Percentiles rank a stretch among this genome's conserved stretches.
These are phyloP conservation scores for Lactarius akahatsu DNA, from an alignment of 768 basidiomycete species.

Conservation along the genomic window DNA sequence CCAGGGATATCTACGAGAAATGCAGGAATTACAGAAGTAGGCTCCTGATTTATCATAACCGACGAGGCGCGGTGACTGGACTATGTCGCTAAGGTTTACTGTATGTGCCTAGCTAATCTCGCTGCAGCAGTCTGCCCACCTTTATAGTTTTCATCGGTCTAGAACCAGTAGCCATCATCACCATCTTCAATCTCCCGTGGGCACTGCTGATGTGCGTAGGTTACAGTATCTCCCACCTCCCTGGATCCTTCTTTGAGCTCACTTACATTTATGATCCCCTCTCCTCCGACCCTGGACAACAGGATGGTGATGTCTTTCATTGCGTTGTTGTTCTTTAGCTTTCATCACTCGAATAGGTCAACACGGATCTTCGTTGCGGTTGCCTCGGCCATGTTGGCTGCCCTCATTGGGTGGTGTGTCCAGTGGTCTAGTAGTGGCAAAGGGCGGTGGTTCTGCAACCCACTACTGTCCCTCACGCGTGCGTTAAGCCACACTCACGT, in stretches of 20 bases:
- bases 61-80: too few relatives aligned
- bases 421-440: neutral
- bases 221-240: conserved; percentile 14
- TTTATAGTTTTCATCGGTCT: conserved; percentile 11
- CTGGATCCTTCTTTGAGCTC: neutral
- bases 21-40: neutral
- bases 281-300: neutral
- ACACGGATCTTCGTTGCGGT: conserved; percentile 7
- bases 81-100: too few relatives aligned
- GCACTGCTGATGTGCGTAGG: conserved; percentile 52
- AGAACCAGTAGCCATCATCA: neutral
- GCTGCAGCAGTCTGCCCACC: conserved; percentile 27
- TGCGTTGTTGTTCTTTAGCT: conserved; percentile 12
- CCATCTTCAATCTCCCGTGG: neutral
- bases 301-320: conserved; percentile 1
- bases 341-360: neutral
- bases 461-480: neutral
- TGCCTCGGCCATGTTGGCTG: too few relatives aligned
- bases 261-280: neutral
- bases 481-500: neutral
- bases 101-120: neutral
- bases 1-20: conserved; percentile 1
- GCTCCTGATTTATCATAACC: too few relatives aligned
- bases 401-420: conserved; percentile 1
- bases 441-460: neutral